A percentile compares a stretch with the other conserved stretches of the same genome.
Evolutionary conservation across 768 basidiomycete genomes (phyloP).

Genomic region (Agrocybe pediades): DNA sequence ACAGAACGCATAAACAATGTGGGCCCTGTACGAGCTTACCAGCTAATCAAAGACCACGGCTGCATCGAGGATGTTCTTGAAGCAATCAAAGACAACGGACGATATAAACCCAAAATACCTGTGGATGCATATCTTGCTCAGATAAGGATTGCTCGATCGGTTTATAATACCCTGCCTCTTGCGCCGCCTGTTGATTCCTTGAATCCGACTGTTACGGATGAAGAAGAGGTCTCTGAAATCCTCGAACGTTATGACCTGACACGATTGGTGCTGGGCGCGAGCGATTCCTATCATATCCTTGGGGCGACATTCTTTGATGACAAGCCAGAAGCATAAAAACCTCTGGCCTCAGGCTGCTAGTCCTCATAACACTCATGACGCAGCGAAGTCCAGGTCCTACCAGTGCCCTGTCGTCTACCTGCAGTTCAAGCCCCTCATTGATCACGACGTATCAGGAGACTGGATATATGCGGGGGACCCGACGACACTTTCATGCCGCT

Average conservation of each 20-base stretch:
- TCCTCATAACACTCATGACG: too few relatives aligned
- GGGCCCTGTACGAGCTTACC: conserved; percentile 77
- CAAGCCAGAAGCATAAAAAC: conserved; percentile 38
- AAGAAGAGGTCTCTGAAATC: conserved; percentile 43
- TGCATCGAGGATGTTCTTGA: conserved; percentile 64
- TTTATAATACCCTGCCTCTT: conserved; percentile 70
- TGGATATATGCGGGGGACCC: too few relatives aligned
- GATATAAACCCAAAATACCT: conserved; percentile 52
- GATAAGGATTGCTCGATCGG: conserved; percentile 58
- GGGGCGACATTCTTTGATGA: conserved; percentile 69
- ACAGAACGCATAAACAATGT: conserved; percentile 81
- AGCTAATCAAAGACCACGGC: conserved; percentile 69
- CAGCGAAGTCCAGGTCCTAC: too few relatives aligned
- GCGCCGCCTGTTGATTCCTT: conserved; percentile 42
- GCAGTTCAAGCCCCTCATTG: too few relatives aligned
- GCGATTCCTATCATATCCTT: conserved; percentile 38
- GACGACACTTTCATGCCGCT: too few relatives aligned
- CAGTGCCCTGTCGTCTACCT: too few relatives aligned
- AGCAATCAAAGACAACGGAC: conserved; percentile 63
- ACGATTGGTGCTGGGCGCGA: conserved; percentile 28
- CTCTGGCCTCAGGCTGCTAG: too few relatives aligned
- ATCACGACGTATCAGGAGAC: too few relatives aligned
- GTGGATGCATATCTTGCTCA: conserved; percentile 60
- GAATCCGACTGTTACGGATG: conserved; percentile 37
- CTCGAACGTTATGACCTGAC: conserved; percentile 52